phyloP scores from a whole-genome alignment of 345 rosid species.

The Lepidium didymum region DNA sequence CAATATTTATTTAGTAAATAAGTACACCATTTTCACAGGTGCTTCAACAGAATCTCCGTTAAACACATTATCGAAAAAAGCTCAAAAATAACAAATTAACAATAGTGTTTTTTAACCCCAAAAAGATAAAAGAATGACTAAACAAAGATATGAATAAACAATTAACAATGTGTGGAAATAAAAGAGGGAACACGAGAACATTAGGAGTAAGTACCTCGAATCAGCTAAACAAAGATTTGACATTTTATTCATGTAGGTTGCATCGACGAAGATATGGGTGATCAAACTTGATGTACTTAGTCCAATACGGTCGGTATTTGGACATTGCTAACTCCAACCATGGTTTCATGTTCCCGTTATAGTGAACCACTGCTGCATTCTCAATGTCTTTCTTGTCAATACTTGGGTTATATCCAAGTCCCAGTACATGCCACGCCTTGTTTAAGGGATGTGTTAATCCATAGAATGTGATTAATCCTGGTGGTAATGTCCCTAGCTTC shows the following conservation, averaged over 20 bases:
- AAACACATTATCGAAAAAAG: not conserved
- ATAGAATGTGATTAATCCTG: conserved; percentile 92
- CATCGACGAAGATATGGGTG: conserved; percentile 82
- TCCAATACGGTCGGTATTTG: conserved; percentile 85
- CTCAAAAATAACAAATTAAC: conserved; percentile 11
- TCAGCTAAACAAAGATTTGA: conserved; percentile 10
- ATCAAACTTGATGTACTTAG: conserved; percentile 79
- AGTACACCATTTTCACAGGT: not conserved
- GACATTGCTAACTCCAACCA: conserved; percentile 99
- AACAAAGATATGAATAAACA: conserved; percentile 31
- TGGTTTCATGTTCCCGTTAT: conserved; percentile 99
- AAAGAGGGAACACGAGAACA: not conserved
- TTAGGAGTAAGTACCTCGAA: conserved; percentile 19
- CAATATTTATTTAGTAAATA: not conserved
- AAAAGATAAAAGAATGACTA: conserved; percentile 15
- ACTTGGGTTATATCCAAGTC: conserved; percentile 95
- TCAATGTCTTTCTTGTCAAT: conserved; percentile 70
- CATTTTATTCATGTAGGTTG: conserved; percentile 55
- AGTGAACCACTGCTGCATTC: conserved; percentile 89
- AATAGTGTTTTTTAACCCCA: conserved; percentile 1
- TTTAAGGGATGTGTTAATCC: conserved; percentile 75
- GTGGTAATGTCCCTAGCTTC: conserved; percentile 99
- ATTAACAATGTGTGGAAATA: conserved; percentile 18
- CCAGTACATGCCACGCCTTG: conserved; percentile 98
- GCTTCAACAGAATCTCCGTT: not conserved